These are phyloP conservation scores for Rhizophagus prolifer DNA, from an alignment of 192 early-diverging fungal genomes.

Conservation along the genomic window DNA sequence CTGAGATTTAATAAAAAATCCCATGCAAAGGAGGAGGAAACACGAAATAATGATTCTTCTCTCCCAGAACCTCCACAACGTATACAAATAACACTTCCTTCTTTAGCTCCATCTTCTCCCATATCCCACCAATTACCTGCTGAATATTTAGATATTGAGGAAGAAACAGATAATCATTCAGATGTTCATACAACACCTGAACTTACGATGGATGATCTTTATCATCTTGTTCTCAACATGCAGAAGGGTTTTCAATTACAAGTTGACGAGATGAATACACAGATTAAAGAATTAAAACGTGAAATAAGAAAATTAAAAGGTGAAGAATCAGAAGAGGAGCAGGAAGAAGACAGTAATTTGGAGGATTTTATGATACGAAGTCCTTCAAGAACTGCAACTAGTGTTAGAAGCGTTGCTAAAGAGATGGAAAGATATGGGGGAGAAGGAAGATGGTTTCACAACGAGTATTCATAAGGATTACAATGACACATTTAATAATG, in stretches of 20 bases:
- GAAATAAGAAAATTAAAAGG: constrained; percentile 21
- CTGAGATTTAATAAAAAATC: neutral
- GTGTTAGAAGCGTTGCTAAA: constrained; percentile 19
- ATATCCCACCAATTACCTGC: constrained; percentile 21
- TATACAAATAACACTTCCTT: constrained; percentile 1
- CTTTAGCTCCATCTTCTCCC: constrained; percentile 2
- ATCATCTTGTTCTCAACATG: constrained; percentile 24
- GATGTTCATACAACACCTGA: neutral
- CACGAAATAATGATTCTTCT: neutral
- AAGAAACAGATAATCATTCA: neutral
- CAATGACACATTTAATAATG: neutral
- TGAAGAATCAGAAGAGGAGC: constrained; percentile 8
- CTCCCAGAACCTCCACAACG: neutral
- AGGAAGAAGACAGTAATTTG: neutral
- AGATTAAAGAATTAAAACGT: constrained; percentile 21
- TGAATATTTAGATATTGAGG: constrained; percentile 1
- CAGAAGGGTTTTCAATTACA: constrained; percentile 27
- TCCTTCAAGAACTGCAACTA: constrained; percentile 1
- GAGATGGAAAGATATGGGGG: constrained; percentile 18
- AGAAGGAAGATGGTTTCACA: constrained; percentile 22
- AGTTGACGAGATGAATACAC: constrained; percentile 20
- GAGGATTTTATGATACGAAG: constrained; percentile 12
- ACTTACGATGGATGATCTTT: constrained; percentile 24
- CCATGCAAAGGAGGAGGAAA: neutral
- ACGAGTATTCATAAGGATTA: constrained; percentile 1